Evolutionary conservation across 805 yeast species (phyloP), one percentile per base, ranked within the genome.

Genomic region (Nakazawaea wyomingensis): DNA sequence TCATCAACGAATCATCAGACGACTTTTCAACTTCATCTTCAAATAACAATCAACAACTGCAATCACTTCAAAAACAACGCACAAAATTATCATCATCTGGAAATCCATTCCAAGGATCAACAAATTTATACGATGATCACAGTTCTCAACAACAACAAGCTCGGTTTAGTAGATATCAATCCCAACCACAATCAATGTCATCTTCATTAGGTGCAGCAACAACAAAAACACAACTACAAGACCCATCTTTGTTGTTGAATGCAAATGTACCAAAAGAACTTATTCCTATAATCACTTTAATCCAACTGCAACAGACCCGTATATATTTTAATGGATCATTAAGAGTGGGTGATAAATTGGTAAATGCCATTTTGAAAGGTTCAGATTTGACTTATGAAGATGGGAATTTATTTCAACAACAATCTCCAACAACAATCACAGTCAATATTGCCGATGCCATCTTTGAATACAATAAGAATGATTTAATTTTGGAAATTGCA

Each of bases 291-390:
- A 74, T 86, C 30, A 80, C 86, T 17, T 68, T 87, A 50, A 67
- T 85, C 43, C 74, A 76, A 36, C 80, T 89, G 16, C 95, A 87
- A 55, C 77, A 78, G 48, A 70, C 78, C 19, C 69, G 95, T 37
- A 68, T 76, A 6, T 86, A 87, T 58, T 69, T 66, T 35, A 75
- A 70, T 41, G 84, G 85, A 17, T 61, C 62, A 53, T 72, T 68
- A 55, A 52, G 60, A 63, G 59, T 26, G 53, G 8, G 42, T 9
- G 61, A 65, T 61, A 38, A 43, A 0, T 39, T 48, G 6, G 61
- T 57, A 5, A 52, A 51, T 40, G 54, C 62, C 16, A 56, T 57
- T 37, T 48, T 65, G 34, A 56, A 74, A 13, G 87, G 87, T 18
- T 70, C 69, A 22, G 83, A 78, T 51, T 62, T 80, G 44, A 64